Percentiles rank a stretch among this genome's conserved stretches.
phyloP scores from a whole-genome alignment of 176 grass and related monocot genomes.

The Secale cereale region DNA sequence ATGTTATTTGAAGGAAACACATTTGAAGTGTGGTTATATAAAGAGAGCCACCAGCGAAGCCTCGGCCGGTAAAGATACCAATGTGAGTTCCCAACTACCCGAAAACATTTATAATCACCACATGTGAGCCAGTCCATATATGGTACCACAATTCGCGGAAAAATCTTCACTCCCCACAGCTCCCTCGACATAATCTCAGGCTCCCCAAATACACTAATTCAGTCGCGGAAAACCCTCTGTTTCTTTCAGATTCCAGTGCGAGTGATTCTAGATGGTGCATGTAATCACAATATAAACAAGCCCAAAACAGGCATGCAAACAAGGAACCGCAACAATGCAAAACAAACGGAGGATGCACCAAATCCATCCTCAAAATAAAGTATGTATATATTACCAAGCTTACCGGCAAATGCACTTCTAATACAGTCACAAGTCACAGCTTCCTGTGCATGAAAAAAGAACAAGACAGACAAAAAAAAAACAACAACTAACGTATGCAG shows the following conservation, averaged over 20 bases:
- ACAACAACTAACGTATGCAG: constrained; percentile 16
- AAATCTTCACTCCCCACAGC: no score
- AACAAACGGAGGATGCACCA: constrained; percentile 21
- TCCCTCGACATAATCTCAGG: no score
- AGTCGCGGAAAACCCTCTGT: no score
- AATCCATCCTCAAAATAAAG: constrained; percentile 14
- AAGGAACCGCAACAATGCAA: neutral
- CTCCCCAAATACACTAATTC: no score
- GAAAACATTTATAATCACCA: no score
- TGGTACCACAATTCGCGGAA: no score
- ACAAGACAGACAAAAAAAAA: constrained; percentile 20
- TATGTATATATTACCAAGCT: constrained; percentile 10
- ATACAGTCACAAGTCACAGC: constrained; percentile 26
- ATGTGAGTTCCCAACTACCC: no score
- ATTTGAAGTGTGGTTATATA: no score
- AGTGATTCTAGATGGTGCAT: neutral
- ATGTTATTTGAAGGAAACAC: no score
- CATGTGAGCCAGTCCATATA: no score
- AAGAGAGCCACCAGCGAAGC: no score
- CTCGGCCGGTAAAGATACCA: no score
- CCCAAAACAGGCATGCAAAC: neutral
- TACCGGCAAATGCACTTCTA: neutral
- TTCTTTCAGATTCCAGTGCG: neutral
- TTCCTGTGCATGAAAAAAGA: constrained; percentile 13
- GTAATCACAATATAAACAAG: constrained; percentile 11